Evolutionary conservation across 2,329 filamentous ascomycete species (phyloP).

Genomic region (Emergomyces orientalis): DNA sequence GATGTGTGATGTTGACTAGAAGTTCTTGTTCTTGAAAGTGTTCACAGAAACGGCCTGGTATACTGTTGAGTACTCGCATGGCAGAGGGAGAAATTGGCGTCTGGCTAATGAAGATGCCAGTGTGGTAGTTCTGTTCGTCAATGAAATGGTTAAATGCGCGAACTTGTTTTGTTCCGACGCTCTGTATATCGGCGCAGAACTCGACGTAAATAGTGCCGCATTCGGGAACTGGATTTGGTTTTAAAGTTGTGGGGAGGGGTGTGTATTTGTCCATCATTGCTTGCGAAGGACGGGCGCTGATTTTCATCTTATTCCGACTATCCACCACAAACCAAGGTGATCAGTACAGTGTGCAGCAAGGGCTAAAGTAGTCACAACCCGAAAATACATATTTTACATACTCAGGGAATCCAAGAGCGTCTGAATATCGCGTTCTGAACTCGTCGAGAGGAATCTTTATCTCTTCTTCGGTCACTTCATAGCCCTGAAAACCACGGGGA

Average conservation of each 20-base stretch:
- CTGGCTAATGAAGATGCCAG: slow-evolving; percentile 81
- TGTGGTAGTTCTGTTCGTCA: slow-evolving; percentile 69
- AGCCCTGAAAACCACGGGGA: slow-evolving; percentile 55
- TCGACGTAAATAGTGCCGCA: slow-evolving; percentile 89
- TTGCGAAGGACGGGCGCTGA: slow-evolving; percentile 75
- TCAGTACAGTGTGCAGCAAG: not conserved
- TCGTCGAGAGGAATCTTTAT: slow-evolving; percentile 75
- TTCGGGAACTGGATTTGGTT: slow-evolving; percentile 59
- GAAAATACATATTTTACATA: slow-evolving; percentile 40
- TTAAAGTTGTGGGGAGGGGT: slow-evolving; percentile 56
- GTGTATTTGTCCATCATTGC: slow-evolving; percentile 80
- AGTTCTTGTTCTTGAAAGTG: slow-evolving; percentile 94
- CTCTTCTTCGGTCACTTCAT: slow-evolving; percentile 84
- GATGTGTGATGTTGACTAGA: slow-evolving; percentile 94
- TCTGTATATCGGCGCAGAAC: slow-evolving; percentile 66
- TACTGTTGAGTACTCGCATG: slow-evolving; percentile 72
- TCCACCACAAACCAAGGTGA: not conserved
- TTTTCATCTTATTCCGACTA: slow-evolving; percentile 76
- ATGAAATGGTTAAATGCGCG: slow-evolving; percentile 80
- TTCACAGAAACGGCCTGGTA: slow-evolving; percentile 74
- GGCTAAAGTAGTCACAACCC: not conserved
- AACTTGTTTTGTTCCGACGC: slow-evolving; percentile 83
- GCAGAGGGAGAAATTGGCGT: slow-evolving; percentile 76
- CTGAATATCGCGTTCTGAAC: slow-evolving; percentile 64
- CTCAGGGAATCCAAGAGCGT: slow-evolving; percentile 65